Percentiles rank a stretch among this genome's conserved stretches.
These are phyloP conservation scores for Nepenthes gracilis DNA, from an alignment of 148 eudicot species.

Conservation along the genomic window DNA sequence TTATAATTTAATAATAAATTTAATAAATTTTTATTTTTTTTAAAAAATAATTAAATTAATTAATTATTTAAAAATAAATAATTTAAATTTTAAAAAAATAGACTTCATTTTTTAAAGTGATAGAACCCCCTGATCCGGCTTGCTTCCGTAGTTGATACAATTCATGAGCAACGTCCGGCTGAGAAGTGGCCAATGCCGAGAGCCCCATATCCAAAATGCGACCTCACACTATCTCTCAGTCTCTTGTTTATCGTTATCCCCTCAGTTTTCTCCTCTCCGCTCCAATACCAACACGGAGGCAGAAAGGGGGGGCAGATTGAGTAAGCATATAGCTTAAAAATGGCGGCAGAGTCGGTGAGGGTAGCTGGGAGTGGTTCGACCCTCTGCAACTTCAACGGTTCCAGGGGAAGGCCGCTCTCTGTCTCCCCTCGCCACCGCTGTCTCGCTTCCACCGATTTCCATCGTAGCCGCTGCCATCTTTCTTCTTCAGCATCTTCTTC, in stretches of 20 bases:
- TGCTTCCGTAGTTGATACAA: no score
- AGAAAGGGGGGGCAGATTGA: background rate
- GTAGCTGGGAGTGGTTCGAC: slow-evolving; percentile 3
- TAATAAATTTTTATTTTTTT: no score
- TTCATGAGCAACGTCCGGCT: no score
- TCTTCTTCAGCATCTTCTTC: slow-evolving; percentile 1
- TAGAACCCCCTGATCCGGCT: no score
- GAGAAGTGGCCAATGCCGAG: background rate
- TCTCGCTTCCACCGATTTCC: slow-evolving; percentile 8
- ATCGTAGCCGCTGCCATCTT: background rate
- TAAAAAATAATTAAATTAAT: no score
- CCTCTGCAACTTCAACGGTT: slow-evolving; percentile 1
- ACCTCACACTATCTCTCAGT: background rate
- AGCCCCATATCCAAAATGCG: no score
- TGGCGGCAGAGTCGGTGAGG: slow-evolving; percentile 12
- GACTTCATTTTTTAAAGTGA: no score
- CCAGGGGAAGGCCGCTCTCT: slow-evolving; percentile 4
- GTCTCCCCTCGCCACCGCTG: slow-evolving; percentile 5
- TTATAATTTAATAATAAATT: no score
- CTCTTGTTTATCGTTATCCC: background rate
- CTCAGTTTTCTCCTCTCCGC: background rate
- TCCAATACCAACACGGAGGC: background rate
- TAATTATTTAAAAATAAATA: no score
- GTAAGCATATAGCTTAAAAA: background rate
- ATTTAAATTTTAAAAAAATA: no score